Evolutionary conservation across 1,284 basidiomycete species (phyloP), one percentile per base, ranked within the genome.

Genomic region (Vanrija pseudolonga): DNA sequence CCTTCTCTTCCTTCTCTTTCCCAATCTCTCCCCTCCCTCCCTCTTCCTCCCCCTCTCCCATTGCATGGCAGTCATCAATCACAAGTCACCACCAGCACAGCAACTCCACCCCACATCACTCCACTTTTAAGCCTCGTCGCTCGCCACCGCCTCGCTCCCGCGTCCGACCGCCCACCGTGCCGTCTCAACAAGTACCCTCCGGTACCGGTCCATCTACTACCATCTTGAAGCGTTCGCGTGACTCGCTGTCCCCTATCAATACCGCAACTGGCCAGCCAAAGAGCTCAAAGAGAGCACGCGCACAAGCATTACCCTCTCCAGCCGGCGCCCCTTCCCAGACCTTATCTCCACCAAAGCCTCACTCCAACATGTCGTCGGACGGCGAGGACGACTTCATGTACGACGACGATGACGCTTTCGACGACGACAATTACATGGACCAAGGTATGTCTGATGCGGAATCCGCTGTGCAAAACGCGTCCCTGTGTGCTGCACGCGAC

Each of bases 351-450:
- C 32, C 32, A 32, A 32, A 32, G 32, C 32, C 19, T 6, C 56
- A 39, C 48, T 50, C 32, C 47, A 63, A 40, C 46, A 76, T 76
- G 74, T 75, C 73, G 47, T 74, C 72, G 15, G 74, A 73, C 56
- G 74, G 66, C 23, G 74, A 72, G 43, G 69, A 64, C 44, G 66
- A 66, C 39, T 66, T 69, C 14, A 53, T 62, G 19, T 68, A 66
- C 55, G 70, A 71, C 42, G 71, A 68, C 40, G 71, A 72, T 44
- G 74, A 67, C 45, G 69, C 56, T 2, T 70, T 70, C 52, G 68
- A 63, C 23, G 59, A 69, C 15, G 71, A 67, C 50, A 66, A 67
- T 24, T 57, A 56, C 17, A 61, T 63, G 45, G 60, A 61, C 20
- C 61, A 56, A 32, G 66, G 67, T 71, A 49, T 61, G 71, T 62